Base-by-base conservation (phyloP, 1,139 yeast genomes). In the Blastobotrys niveus region DNA sequence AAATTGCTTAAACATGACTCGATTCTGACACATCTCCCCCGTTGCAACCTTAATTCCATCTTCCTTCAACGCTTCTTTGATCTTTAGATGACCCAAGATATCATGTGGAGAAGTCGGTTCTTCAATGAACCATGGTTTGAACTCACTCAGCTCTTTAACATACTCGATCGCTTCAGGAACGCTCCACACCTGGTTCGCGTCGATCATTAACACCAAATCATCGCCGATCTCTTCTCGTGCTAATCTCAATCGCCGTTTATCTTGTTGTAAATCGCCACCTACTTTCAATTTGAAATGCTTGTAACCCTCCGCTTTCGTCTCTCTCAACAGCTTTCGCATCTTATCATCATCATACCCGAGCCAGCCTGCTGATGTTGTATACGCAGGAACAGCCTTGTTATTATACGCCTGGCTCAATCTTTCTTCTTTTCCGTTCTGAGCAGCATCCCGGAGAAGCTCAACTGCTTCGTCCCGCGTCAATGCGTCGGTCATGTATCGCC, bases 361-460 rank as follows among this genome's bases (percentile, higher is more conserved):
- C 73, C 73, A 69, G 8, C 73, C 73, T 8, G 73, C 73, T 40
- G 70, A 61, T 8, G 73, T 69, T 31, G 73, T 68, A 49, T 69
- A 69, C 5, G 70, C 70, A 2, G 73, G 73, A 10, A 69, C 73
- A 1, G 73, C 73, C 12, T 48, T 48, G 50, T 64, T 60, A 30
- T 56, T 54, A 15, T 50, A 35, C 1, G 70, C 71, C 34, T 66
- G 67, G 40, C 62, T 40, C 19, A 69, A 30, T 40, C 70, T 52
- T 38, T 56, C 55, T 24, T 56, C 59, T 50, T 67, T 68, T 8
- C 66, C 69, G 1, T 21, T 42, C n/a, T 57, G 57, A 19, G 40
- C 47, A 10, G 62, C 58, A 35, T 58, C 52, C 38, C 55, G 51
- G 42, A 67, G 57, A 46, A 67, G 57, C 37, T 52, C 57, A 18